These are phyloP conservation scores for Rosa lucieae DNA, from an alignment of 306 rosid genomes.

Conservation along the genomic window DNA sequence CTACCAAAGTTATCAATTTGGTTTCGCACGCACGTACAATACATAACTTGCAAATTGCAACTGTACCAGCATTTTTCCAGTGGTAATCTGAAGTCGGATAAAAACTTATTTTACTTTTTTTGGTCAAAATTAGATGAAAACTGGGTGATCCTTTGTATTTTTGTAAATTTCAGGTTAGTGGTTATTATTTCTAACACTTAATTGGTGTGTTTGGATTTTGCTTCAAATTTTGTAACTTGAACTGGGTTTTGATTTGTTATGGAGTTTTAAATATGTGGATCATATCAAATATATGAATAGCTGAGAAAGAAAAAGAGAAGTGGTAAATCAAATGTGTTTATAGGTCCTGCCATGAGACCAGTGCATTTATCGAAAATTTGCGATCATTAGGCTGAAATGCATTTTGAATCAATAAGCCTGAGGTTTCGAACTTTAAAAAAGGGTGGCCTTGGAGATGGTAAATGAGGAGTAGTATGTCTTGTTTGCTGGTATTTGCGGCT, in stretches of 20 bases:
- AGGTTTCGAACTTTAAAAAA: background rate
- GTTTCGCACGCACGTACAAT: too few relatives aligned
- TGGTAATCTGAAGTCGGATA: too few relatives aligned
- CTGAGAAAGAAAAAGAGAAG: too few relatives aligned
- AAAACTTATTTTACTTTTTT: too few relatives aligned
- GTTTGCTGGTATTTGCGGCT: background rate
- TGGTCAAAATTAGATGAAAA: too few relatives aligned
- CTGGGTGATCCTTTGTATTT: too few relatives aligned
- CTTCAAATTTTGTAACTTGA: conserved; percentile 1
- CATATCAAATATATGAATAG: background rate
- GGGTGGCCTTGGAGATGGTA: background rate
- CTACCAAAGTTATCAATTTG: too few relatives aligned
- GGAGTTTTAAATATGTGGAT: background rate
- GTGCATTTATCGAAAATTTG: background rate
- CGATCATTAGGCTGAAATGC: background rate
- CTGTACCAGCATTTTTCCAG: too few relatives aligned
- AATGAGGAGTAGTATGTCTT: background rate
- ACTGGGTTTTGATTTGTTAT: background rate
- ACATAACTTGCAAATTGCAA: too few relatives aligned
- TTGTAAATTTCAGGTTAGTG: too few relatives aligned
- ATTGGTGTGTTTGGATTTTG: conserved; percentile 8
- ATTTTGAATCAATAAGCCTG: background rate
- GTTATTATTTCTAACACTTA: background rate
- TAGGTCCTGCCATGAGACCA: too few relatives aligned
- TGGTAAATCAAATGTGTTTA: too few relatives aligned